Evolutionary conservation across 495 filamentous ascomycete genomes (phyloP).

Genomic region (Venustampulla echinocandica): DNA sequence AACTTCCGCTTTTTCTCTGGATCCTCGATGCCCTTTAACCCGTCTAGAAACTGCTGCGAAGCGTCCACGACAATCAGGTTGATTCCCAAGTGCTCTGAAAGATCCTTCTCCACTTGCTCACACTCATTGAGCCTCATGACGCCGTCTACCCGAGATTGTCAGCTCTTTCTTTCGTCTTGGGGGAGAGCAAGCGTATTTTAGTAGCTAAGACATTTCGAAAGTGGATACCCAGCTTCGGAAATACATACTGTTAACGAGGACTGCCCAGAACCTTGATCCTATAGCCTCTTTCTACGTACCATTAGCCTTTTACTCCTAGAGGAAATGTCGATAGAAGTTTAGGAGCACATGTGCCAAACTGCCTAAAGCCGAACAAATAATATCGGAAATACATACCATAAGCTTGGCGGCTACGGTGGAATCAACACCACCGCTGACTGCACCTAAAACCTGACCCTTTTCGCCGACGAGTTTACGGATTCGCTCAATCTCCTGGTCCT

Average conservation of each 20-base stretch:
- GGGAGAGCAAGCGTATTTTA: constrained; percentile 7
- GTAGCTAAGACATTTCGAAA: constrained; percentile 6
- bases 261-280: constrained; percentile 77
- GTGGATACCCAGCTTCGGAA: no score
- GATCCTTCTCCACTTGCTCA: constrained; percentile 62
- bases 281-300: constrained; percentile 50
- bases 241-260: constrained; percentile 61
- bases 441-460: constrained; percentile 73
- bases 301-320: constrained; percentile 5
- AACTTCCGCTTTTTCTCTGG: constrained; percentile 92
- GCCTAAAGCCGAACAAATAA: constrained; percentile 4
- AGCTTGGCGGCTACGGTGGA: constrained; percentile 79
- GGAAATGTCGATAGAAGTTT: constrained; percentile 6
- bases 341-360: constrained; percentile 7
- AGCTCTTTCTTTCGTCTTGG: constrained; percentile 30
- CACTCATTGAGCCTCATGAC: constrained; percentile 82
- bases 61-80: constrained; percentile 84
- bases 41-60: constrained; percentile 57
- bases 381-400: constrained; percentile 42
- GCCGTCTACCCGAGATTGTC: constrained; percentile 52
- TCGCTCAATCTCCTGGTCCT: constrained; percentile 63
- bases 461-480: constrained; percentile 71
- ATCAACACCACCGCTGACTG: constrained; percentile 85
- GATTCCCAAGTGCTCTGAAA: constrained; percentile 71
- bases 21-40: constrained; percentile 58